These are phyloP conservation scores for Globisporangium emineosum DNA, from an alignment of 352 stramenopile species.

Conservation along the genomic window DNA sequence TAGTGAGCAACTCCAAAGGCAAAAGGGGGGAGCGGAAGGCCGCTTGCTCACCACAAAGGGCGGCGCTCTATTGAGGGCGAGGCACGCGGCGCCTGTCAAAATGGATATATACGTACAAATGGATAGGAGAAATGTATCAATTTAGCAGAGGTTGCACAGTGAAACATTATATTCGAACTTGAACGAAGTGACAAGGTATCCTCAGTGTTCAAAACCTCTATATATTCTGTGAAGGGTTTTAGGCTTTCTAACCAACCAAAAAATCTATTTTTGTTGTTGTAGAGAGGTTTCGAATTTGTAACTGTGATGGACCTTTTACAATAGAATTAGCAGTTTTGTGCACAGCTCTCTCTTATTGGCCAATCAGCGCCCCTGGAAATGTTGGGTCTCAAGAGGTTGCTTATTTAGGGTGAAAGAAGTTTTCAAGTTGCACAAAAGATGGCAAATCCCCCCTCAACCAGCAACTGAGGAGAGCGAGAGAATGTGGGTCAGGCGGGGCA, in stretches of 20 bases:
- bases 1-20: slow-evolving; percentile 3
- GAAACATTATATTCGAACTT: not conserved
- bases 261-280: no score
- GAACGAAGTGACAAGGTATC: not conserved
- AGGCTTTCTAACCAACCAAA: no score
- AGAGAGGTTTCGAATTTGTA: not conserved
- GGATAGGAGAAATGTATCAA: not conserved
- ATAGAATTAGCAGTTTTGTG: not conserved
- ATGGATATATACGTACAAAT: not conserved
- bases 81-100: not conserved
- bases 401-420: not conserved
- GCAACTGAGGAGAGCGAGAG: not conserved
- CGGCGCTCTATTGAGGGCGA: slow-evolving; percentile 1
- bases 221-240: not conserved
- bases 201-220: not conserved
- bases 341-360: not conserved
- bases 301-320: not conserved
- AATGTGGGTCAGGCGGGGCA: not conserved
- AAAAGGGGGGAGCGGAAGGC: not conserved
- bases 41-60: slow-evolving; percentile 16
- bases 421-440: not conserved
- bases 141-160: no score
- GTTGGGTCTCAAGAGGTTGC: not conserved
- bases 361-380: not conserved
- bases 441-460: not conserved